These are phyloP conservation scores for Nigrograna mackinnonii DNA, from an alignment of 2,329 filamentous ascomycete species.

Conservation along the genomic window DNA sequence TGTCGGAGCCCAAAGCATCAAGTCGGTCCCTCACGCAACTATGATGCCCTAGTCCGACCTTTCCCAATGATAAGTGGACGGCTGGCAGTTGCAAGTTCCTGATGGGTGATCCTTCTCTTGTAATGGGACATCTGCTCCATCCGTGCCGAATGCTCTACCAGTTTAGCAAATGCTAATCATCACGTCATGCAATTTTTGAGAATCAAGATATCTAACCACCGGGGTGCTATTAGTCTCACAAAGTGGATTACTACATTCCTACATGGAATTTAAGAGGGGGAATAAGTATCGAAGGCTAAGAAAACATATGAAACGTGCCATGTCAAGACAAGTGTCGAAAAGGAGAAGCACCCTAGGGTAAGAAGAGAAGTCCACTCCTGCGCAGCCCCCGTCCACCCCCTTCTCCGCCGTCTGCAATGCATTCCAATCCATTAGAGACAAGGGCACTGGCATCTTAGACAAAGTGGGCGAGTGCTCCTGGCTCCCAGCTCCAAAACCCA, in stretches of 20 bases:
- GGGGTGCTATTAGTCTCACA: conserved; percentile 37
- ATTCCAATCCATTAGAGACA: conserved; percentile 26
- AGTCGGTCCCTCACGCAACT: no score
- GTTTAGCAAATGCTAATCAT: background rate
- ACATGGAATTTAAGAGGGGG: conserved; percentile 42
- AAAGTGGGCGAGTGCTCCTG: conserved; percentile 10
- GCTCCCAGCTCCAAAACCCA: conserved; percentile 14
- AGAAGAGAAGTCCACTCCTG: conserved; percentile 28
- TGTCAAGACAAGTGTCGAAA: conserved; percentile 32
- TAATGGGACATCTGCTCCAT: no score
- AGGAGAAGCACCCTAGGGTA: conserved; percentile 24
- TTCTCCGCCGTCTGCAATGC: conserved; percentile 28
- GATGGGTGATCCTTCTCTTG: no score
- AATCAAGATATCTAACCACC: conserved; percentile 18
- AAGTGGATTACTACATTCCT: conserved; percentile 45
- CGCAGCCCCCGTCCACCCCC: conserved; percentile 18
- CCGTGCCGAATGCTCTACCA: no score
- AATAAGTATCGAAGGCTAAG: conserved; percentile 46
- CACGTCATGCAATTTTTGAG: background rate
- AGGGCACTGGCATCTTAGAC: conserved; percentile 11
- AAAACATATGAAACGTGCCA: conserved; percentile 44
- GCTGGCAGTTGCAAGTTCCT: no score
- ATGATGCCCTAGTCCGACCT: no score
- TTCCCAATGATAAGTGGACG: no score
- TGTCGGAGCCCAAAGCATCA: no score